Conservation (phyloP, 352 stramenopile genomes). For the Phytophthora idaei region DNA sequence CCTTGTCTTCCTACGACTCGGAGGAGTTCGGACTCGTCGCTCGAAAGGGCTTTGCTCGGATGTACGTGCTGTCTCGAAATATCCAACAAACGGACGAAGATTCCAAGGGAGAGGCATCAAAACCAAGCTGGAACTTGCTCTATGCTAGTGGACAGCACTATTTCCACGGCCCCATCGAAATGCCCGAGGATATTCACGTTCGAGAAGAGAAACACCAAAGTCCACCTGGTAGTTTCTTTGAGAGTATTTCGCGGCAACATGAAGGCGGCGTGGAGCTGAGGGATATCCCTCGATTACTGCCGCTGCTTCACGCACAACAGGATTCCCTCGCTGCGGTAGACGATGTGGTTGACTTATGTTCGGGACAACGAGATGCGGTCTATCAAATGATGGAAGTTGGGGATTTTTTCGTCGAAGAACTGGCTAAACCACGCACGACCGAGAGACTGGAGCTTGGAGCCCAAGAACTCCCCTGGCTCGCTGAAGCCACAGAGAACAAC, state of each 20-base stretch:
- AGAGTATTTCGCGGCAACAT: conserved; percentile 23
- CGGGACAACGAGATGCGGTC: conserved; percentile 54
- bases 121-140: conserved; percentile 46
- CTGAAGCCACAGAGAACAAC: conserved; percentile 28
- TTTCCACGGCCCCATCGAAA: conserved; percentile 54
- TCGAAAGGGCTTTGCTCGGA: conserved; percentile 62
- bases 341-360: conserved; percentile 44
- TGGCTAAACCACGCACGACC: conserved; percentile 63
- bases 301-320: conserved; percentile 59
- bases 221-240: conserved; percentile 25
- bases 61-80: conserved; percentile 58
- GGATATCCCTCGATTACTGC: conserved; percentile 55
- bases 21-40: conserved; percentile 56
- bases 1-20: conserved; percentile 62
- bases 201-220: conserved; percentile 18
- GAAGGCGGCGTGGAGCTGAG: conserved; percentile 33
- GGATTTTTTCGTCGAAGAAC: conserved; percentile 70
- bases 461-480: conserved; percentile 60
- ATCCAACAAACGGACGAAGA: conserved; percentile 4
- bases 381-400: conserved; percentile 77
- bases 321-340: conserved; percentile 51
- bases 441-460: conserved; percentile 51
- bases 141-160: conserved; percentile 66
- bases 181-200: conserved; percentile 38
- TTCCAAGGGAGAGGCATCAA: conserved; percentile 18